Evolutionary conservation across 441 rosid genomes (phyloP), one percentile per base, ranked within the genome.

Genomic region (Breynia disticha): DNA sequence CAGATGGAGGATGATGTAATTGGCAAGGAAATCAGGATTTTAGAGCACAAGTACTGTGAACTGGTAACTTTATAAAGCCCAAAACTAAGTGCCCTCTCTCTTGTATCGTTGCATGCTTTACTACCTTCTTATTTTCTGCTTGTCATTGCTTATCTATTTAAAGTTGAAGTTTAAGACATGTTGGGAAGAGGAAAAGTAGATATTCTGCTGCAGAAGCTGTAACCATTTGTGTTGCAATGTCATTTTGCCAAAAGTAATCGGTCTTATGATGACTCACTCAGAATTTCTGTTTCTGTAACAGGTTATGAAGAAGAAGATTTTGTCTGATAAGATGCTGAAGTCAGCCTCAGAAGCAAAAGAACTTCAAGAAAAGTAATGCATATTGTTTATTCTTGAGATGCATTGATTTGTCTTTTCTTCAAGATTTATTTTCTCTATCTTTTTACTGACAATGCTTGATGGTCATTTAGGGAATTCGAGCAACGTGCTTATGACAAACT

Each of bases 401-500:
- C n/a, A n/a, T 50, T 35, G 43, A 55, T 15, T 46, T 49, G 18
- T 9, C 35, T 43, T 62, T 15, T 10, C 46, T 21, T 43, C 61
- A 3, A 11, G n/a, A 11, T 63, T 64, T 41, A 54, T 62, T 19
- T 49, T 28, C 62, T 60, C 28, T 57, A 51, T 19, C 15, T 37
- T 16, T n/a, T n/a, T 50, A 60, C 46, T 56, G 49, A 50, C 51
- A 37, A 57, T 58, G 21, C 24, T 57, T 35, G 47, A 32, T 54
- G 47, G 60, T 64, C 65, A 20, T 75, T 13, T 63, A 91, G 98
- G 89, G 94, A 81, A 64, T 71, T 88, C n/a, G 81, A 79, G 70
- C 84, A 71, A 51, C 76, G 65, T 67, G 90, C 94, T 32, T 70
- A 79, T 68, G 91, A 88, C 63, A 79, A 86, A 63, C 97, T 91